Conservation (phyloP, 2,329 filamentous ascomycete species). For the Cytospora leucostoma region DNA sequence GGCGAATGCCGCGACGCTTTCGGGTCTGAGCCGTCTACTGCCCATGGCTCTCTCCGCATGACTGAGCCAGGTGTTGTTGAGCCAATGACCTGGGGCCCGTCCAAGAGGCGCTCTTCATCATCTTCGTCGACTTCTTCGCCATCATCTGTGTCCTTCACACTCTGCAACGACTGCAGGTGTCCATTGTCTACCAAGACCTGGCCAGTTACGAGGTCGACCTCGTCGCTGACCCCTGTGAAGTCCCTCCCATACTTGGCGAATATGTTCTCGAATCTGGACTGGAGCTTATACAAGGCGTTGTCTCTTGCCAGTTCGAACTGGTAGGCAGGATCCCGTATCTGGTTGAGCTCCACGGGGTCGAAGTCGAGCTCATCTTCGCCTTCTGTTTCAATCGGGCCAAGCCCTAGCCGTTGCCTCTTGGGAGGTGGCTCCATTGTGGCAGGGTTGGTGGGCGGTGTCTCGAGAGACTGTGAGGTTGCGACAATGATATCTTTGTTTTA, state of each 20-base stretch:
- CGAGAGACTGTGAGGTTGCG: neutral
- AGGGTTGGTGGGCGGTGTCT: neutral
- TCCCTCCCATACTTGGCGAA: conserved; percentile 86
- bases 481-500: neutral
- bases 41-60: neutral
- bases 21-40: conserved; percentile 10
- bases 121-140: conserved; percentile 31
- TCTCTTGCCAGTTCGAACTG: conserved; percentile 64
- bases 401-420: conserved; percentile 62
- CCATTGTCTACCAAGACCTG: conserved; percentile 89
- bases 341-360: conserved; percentile 49
- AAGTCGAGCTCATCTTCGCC: conserved; percentile 49
- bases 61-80: conserved; percentile 10
- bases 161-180: conserved; percentile 62
- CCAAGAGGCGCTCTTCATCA: conserved; percentile 35
- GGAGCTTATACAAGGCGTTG: conserved; percentile 70
- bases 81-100: conserved; percentile 16
- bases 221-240: conserved; percentile 81
- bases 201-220: conserved; percentile 82
- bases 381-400: conserved; percentile 41
- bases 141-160: conserved; percentile 17
- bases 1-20: neutral
- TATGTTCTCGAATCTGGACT: conserved; percentile 83
- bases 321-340: conserved; percentile 53
- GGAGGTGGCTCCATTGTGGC: conserved; percentile 56